A percentile compares a stretch with the other conserved stretches of the same genome.
These are phyloP conservation scores for Suillus hirtellus DNA, from an alignment of 768 basidiomycete genomes.

Conservation along the genomic window DNA sequence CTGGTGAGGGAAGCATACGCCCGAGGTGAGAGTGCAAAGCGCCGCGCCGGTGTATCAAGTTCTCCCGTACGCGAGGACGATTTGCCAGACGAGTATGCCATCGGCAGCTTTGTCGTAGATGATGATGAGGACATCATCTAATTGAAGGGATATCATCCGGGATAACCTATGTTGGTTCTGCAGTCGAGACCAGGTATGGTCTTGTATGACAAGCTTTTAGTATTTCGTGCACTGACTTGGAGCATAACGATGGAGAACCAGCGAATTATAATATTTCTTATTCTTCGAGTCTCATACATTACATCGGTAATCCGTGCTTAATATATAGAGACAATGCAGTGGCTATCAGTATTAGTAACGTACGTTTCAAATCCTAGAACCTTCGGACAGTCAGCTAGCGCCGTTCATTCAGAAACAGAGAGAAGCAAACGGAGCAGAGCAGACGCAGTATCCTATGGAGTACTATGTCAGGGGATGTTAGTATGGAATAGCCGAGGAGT, in stretches of 20 bases:
- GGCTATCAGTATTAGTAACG: neutral
- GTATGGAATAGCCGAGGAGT: too few relatives aligned
- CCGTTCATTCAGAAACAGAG: neutral
- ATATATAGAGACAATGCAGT: neutral
- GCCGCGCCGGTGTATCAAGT: conserved; percentile 46
- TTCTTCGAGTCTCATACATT: neutral
- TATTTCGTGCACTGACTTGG: neutral
- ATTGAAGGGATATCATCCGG: conserved; percentile 8
- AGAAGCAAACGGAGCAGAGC: too few relatives aligned
- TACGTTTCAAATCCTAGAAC: neutral
- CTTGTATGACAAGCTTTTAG: neutral
- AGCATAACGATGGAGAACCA: neutral
- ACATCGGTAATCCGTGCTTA: neutral
- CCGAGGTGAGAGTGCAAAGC: conserved; percentile 34
- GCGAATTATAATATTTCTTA: neutral
- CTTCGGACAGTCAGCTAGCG: neutral
- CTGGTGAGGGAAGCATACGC: conserved; percentile 47
- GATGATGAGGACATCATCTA: conserved; percentile 71
- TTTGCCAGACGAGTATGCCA: conserved; percentile 62
- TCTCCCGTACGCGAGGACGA: conserved; percentile 57
- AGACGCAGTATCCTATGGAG: too few relatives aligned
- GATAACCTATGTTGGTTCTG: neutral
- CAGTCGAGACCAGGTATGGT: neutral
- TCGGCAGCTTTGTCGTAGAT: conserved; percentile 80
- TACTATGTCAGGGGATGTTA: too few relatives aligned